Evolutionary conservation across 495 filamentous ascomycete genomes (phyloP).

Genomic region (Aeminium ludgeri): DNA sequence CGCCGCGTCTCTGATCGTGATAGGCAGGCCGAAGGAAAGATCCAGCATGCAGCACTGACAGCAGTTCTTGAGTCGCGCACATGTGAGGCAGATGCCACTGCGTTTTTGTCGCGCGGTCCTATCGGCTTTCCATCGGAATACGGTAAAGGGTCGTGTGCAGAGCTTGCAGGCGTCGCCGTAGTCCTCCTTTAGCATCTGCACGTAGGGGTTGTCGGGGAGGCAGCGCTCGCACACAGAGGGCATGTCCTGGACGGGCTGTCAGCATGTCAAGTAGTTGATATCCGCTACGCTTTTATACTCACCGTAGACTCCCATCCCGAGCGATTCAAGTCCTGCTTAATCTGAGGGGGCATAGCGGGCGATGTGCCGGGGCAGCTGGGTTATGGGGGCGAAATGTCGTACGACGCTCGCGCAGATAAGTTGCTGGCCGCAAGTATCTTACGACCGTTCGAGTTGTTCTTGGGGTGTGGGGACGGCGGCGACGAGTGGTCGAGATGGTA

Average conservation of each 20-base stretch:
- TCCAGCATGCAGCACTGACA: constrained; percentile 99
- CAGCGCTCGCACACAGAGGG: constrained; percentile 57
- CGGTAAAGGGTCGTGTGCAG: constrained; percentile 89
- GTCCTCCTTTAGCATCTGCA: constrained; percentile 97
- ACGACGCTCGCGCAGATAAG: too few species aligned
- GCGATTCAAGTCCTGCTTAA: constrained; percentile 94
- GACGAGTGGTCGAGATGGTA: not conserved
- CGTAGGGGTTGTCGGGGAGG: constrained; percentile 90
- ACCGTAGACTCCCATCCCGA: constrained; percentile 87
- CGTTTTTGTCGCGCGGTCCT: constrained; percentile 73
- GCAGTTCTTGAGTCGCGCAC: constrained; percentile 87
- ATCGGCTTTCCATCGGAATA: constrained; percentile 88
- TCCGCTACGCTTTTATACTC: too few species aligned
- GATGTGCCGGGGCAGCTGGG: constrained; percentile 1
- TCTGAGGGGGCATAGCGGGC: constrained; percentile 52
- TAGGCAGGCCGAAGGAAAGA: constrained; percentile 83
- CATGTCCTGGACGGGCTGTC: not conserved
- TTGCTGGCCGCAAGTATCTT: too few species aligned
- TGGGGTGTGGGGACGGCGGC: not conserved
- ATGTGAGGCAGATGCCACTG: constrained; percentile 87
- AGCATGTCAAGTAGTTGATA: not conserved
- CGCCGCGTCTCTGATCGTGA: constrained; percentile 87
- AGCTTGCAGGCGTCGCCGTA: constrained; percentile 64
- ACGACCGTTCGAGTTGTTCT: not conserved
- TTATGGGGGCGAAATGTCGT: too few species aligned